Evolutionary conservation across 2,329 filamentous ascomycete genomes (phyloP), one percentile per base, ranked within the genome.

Genomic region (Penicillium freii): DNA sequence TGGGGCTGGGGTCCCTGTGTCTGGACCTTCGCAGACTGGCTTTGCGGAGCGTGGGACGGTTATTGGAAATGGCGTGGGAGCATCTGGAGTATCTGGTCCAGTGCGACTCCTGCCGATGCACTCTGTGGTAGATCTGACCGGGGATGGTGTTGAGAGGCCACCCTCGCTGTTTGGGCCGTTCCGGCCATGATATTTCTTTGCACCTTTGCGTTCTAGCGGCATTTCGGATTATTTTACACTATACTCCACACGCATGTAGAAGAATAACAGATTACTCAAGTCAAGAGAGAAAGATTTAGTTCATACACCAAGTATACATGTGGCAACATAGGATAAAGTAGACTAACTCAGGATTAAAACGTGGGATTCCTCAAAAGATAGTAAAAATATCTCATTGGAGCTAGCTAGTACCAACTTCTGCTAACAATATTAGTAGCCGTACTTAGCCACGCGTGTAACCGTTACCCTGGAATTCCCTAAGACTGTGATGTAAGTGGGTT

Each of bases 151-250:
- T 15, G 17, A 34, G 2, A 33, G 13, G 9, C 40, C 40, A 7
- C 27, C 25, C 1, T 58, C 56, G 2, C 7, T 56, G 15, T 58
- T 56, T 17, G 56, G 56, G 21, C 56, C 54, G 2, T 53, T 29
- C 7, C 1, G 15, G 40, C 9, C n/a, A 17, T 51, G 36, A 46
- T 40, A 17, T 19, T n/a, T 52, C 4, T n/a, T 1, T 10, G 10
- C 9, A 13, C 6, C 31, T 31, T 34, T 27, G 17, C 33, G 29
- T 34, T 49, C 7, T 42, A 54, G 51, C 51, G 44, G 9, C 7
- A 17, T 29, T 33, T 46, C 9, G 4, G 21, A 29, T 21, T 23
- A 25, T 33, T 11, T 31, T 51, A 2, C 23, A 42, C 29, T 8
- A 39, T 39, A 21, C 15, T n/a, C 8, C 15, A 25, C 25, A 43